Percentiles rank a stretch among this genome's conserved stretches.
These are phyloP conservation scores for Epichloe bromicola DNA, from an alignment of 2,329 filamentous ascomycete species.

Conservation along the genomic window DNA sequence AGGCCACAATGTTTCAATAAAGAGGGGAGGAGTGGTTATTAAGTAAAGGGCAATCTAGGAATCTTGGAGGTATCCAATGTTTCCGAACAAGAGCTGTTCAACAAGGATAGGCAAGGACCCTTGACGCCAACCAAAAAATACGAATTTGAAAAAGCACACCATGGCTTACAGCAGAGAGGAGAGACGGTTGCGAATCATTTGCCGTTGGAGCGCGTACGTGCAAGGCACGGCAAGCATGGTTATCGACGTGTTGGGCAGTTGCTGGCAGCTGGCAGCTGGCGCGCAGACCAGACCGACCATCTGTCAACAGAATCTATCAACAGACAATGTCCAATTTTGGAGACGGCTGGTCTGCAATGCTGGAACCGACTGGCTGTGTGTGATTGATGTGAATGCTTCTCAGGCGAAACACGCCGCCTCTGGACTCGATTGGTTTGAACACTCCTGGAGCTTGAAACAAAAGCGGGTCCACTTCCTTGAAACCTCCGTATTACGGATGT, in stretches of 20 bases:
- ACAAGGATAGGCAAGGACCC: background rate
- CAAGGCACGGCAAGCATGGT: too few relatives aligned
- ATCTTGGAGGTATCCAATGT: background rate
- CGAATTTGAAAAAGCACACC: too few relatives aligned
- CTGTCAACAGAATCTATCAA: too few relatives aligned
- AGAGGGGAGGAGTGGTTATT: background rate
- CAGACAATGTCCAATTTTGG: too few relatives aligned
- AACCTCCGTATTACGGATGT: too few relatives aligned
- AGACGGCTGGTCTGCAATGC: too few relatives aligned
- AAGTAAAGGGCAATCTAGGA: background rate
- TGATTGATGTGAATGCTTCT: background rate
- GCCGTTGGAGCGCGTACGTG: background rate
- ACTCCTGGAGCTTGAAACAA: background rate
- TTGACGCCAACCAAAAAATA: background rate
- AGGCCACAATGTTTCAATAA: background rate
- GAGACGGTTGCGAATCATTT: slow-evolving; percentile 1
- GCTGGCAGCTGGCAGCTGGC: background rate
- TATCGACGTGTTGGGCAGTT: background rate
- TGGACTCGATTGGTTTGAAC: background rate
- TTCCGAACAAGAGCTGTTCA: background rate
- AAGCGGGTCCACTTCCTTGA: background rate
- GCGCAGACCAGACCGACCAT: too few relatives aligned
- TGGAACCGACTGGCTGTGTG: background rate
- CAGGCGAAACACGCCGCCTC: background rate
- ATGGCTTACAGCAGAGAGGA: too few relatives aligned